These are phyloP conservation scores for Chrysanthemum seticuspe DNA, from an alignment of 129 eudicot species.

Conservation along the genomic window DNA sequence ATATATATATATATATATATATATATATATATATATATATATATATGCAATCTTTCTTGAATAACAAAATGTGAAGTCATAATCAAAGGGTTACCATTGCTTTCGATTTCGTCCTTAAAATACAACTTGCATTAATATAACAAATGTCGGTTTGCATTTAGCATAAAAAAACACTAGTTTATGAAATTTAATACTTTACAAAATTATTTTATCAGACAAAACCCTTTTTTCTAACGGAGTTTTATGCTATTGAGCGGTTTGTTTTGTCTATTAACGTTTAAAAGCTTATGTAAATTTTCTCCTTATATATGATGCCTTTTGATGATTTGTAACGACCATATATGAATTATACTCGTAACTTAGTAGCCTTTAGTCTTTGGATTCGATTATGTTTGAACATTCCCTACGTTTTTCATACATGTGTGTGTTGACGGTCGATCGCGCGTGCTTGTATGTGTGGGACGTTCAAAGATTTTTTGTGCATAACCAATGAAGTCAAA, in stretches of 20 bases:
- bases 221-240: background rate
- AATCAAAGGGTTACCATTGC: conserved; percentile 23
- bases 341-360: no score
- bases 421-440: background rate
- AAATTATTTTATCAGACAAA: background rate
- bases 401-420: background rate
- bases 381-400: background rate
- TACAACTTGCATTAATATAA: conserved; percentile 29
- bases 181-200: background rate
- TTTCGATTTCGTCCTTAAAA: conserved; percentile 14
- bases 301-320: no score
- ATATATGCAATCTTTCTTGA: no score
- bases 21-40: no score
- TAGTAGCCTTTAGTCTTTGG: no score
- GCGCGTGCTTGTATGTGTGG: no score
- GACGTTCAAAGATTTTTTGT: background rate
- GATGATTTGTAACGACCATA: no score
- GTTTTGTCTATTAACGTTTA: background rate
- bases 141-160: conserved; percentile 26
- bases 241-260: background rate
- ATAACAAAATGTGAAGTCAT: background rate
- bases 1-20: no score
- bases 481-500: conserved; percentile 6
- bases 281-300: no score
- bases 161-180: conserved; percentile 3